Conservation (phyloP, 1,139 yeast species). For the Eremothecium coryli region DNA sequence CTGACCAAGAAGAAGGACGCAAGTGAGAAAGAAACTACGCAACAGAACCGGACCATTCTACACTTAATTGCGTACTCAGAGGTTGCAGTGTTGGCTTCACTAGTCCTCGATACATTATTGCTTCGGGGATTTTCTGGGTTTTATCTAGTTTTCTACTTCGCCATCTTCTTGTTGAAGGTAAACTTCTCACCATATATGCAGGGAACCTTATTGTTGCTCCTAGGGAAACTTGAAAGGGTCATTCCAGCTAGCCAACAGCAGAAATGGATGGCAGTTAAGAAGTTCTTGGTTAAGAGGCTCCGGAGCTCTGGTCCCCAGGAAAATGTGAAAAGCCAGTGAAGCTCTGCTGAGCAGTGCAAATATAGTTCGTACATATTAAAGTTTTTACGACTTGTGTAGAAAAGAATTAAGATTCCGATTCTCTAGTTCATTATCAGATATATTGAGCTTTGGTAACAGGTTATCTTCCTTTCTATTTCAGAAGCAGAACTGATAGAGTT, state of each 20-base stretch:
- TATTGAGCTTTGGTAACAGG: constrained; percentile 25
- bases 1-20: constrained; percentile 37
- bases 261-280: constrained; percentile 29
- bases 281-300: constrained; percentile 23
- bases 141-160: constrained; percentile 46
- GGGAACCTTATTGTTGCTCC: constrained; percentile 25
- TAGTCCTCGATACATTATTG: constrained; percentile 49
- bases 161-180: constrained; percentile 64
- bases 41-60: constrained; percentile 31
- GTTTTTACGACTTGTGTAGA: too few relatives aligned
- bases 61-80: constrained; percentile 54
- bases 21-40: constrained; percentile 18
- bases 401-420: too few relatives aligned
- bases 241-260: constrained; percentile 28
- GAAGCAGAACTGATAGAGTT: constrained; percentile 32
- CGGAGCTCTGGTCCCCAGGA: too few relatives aligned
- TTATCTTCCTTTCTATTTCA: constrained; percentile 31
- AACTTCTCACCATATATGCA: constrained; percentile 35
- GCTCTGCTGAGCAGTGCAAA: too few relatives aligned
- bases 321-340: too few relatives aligned
- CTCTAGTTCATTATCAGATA: constrained; percentile 4
- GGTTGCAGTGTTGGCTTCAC: constrained; percentile 42
- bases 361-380: too few relatives aligned
- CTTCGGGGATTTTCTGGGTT: constrained; percentile 60
- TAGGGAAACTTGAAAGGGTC: constrained; percentile 26